Conservation (phyloP, 441 rosid species). For the Croton laevigatus region DNA sequence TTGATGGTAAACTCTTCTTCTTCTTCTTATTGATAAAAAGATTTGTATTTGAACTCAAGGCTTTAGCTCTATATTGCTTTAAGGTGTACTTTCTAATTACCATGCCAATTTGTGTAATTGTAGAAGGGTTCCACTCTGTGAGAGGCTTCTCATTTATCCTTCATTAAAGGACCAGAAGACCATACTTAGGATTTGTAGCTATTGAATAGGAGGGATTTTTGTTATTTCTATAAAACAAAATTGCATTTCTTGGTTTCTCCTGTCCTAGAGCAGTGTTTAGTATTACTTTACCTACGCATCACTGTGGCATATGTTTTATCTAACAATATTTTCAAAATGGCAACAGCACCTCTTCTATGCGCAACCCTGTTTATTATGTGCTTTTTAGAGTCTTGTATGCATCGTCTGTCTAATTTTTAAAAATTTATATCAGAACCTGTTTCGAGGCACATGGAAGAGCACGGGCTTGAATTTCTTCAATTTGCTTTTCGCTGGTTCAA, state of each 20-base stretch:
- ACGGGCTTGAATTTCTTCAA: conserved; percentile 96
- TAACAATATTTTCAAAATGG: neutral
- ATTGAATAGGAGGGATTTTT: neutral
- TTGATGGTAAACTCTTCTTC: conserved; percentile 65
- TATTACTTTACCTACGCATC: neutral
- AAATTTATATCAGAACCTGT: conserved; percentile 69
- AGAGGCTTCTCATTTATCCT: neutral
- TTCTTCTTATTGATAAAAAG: neutral
- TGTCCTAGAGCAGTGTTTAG: neutral
- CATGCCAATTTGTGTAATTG: neutral
- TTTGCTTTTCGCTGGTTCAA: conserved; percentile 99
- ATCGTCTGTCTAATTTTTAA: conserved; percentile 10
- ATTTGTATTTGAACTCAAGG: neutral
- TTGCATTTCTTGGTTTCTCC: conserved; percentile 1
- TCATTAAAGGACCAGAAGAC: neutral
- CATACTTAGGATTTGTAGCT: neutral
- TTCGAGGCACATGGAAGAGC: conserved; percentile 94
- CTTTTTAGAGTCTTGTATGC: conserved; percentile 9
- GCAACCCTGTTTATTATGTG: neutral
- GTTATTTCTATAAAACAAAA: neutral
- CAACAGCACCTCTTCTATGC: neutral
- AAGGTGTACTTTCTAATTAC: neutral
- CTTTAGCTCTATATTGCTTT: neutral
- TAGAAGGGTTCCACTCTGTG: neutral
- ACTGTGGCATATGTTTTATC: conserved; percentile 11